Evolutionary conservation across 208 protist species (phyloP), one percentile per base, ranked within the genome.

Genomic region (Crithidia thermophila): DNA sequence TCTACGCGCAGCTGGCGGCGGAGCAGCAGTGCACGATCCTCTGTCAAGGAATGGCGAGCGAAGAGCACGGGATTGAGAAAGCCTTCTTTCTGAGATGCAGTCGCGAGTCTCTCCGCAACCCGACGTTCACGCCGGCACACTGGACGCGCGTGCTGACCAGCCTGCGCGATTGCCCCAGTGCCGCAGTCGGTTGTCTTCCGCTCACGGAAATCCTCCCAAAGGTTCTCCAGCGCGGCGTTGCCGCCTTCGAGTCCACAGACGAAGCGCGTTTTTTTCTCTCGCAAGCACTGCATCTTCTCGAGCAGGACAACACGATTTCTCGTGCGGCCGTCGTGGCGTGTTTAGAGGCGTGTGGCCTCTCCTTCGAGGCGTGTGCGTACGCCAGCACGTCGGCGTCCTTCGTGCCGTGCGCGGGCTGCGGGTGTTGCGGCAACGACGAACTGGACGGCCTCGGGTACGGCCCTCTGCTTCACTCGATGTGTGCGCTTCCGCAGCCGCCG

Each of bases 311-410:
- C 3, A 45, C 31, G 14, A 42, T 61, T 9, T 18, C 8, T n/a
- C n/a, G n/a, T 1, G 3, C 8, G 5, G 18, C 9, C 0, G 59
- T 75, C 18, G 61, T 52, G 39, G 43, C 42, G 14, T 64, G 42
- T 27, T 18, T 75, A 5, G 47, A 46, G 30, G 21, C 14, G 20
- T 75, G 61, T 18, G 69, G 55, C 34, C 63, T 77, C 13, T 4
- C 14, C 8, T 77, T 53, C 43, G 71, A 77, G 33, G 63, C 71
- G 2, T 66, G 45, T 21, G 74, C 61, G 34, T 75, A 77, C 47
- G 58, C 60, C 3, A 62, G 52, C 4, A 47, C 60, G 2, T 57
- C 60, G 16, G 36, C 69, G 0, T 9, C 18, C 28, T 69, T 75
- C 52, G 20, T 51, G 2, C 20, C 52, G 10, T 36, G 43, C 11